Base-by-base conservation (phyloP, 352 stramenopile genomes). In the Phytophthora cryptogea region DNA sequence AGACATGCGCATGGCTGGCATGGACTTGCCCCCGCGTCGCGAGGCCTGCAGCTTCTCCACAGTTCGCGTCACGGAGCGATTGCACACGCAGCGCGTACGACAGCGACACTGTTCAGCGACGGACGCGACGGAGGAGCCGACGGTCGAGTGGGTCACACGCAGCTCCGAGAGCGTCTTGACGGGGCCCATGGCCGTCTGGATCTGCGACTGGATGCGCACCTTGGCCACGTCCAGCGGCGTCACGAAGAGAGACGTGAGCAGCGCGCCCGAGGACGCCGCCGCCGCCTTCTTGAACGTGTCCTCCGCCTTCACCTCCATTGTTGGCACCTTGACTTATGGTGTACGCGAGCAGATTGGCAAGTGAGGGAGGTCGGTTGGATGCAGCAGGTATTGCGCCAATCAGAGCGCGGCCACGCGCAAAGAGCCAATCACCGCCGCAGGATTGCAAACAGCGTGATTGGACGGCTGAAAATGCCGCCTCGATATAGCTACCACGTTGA, bases 221-320 rank as follows among this genome's bases (percentile, higher is more conserved):
- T 94, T 94, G 42, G 77, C 85, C 30, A 94, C 85, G 54, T 94
- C 85, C 37, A 94, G 50, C n/a, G 85, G 85, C 33, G 80, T 94
- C 31, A 91, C 80, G 54, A 94, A 92, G n/a, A 94, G 66, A 56
- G 84, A 94, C 61, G 84, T 91, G 31, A 92, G 54, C 32, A 92
- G 66, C 43, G 83, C 84, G 36, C 84, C 84, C 0, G 67, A 70
- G 17, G 84, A 92, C 14, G 84, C 84, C 23, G 84, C 84, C 17
- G 69, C 65, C 8, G 81, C 80, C 67, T 92, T 94, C 69, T 92
- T 90, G 26, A 86, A 30, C 40, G 78, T 78, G 57, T 75, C 68
- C 27, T 78, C 62, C 2, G 63, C 43, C 40, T 66, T 72, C 8
- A 53, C 8, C 31, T 57, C 57, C 58, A 67, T 73, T 37, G 5